phyloP scores from a whole-genome alignment of 2,329 filamentous ascomycete species.

The Drechslerella coelobrocha region DNA sequence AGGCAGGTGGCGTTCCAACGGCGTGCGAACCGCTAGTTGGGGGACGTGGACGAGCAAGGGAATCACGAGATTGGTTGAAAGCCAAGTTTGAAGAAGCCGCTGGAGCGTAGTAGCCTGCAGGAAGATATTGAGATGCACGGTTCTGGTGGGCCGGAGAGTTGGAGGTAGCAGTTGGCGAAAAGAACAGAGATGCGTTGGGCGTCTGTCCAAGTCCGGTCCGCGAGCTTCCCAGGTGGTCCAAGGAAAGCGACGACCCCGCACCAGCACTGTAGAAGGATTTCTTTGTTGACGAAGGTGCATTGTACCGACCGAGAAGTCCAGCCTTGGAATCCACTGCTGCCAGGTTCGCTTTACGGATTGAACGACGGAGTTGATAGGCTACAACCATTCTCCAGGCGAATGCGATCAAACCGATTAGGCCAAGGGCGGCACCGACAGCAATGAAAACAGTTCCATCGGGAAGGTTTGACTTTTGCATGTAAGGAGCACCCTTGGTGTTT shows the following conservation, averaged over 20 bases:
- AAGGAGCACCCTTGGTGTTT: constrained; percentile 82
- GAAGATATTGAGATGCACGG: constrained; percentile 80
- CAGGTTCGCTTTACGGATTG: constrained; percentile 75
- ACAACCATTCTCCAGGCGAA: constrained; percentile 87
- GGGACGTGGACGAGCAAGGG: constrained; percentile 51
- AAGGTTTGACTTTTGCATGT: constrained; percentile 83
- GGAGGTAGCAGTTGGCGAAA: constrained; percentile 83
- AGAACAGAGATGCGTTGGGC: constrained; percentile 81
- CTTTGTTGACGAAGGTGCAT: constrained; percentile 65
- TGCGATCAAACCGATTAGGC: constrained; percentile 79
- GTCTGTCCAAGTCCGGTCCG: constrained; percentile 60
- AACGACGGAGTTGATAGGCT: constrained; percentile 89
- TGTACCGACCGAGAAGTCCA: constrained; percentile 61
- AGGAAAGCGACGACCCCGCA: constrained; percentile 62
- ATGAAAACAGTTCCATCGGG: constrained; percentile 98
- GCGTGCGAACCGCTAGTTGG: constrained; percentile 49
- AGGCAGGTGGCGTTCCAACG: constrained; percentile 52
- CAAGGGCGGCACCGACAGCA: constrained; percentile 84
- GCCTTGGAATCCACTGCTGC: constrained; percentile 68
- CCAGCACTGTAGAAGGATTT: constrained; percentile 59
- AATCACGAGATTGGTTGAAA: constrained; percentile 52
- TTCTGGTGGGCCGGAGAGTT: constrained; percentile 65
- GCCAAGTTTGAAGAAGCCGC: constrained; percentile 61
- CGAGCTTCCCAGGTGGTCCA: constrained; percentile 63
- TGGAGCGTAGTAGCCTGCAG: constrained; percentile 87